Base-by-base conservation (phyloP, 176 grass and related monocot genomes). In the Themeda triandra region DNA sequence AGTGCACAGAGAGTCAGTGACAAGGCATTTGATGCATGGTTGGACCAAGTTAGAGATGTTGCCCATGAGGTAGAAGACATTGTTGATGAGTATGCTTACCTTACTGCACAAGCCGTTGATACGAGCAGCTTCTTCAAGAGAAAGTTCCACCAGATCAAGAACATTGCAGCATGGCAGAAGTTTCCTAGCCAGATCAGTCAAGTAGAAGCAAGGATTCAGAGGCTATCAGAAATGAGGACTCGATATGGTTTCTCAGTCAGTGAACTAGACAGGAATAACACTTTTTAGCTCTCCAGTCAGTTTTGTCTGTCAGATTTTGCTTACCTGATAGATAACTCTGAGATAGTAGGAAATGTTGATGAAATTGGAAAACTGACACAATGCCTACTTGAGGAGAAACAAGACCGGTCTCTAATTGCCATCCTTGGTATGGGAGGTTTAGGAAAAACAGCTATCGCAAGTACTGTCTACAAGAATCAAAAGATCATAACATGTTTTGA, bases 351-450 rank as follows among this genome's bases (percentile, higher is more conserved):
- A 13, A 41, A 63, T 37, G 8, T 1, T 6, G 71, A 76, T 46
- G 79, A 83, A 69, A 77, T 42, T 14, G 46, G 48, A 58, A 58
- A 21, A 30, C 30, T 88, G 39, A 44, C 15, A 33, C 10, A 66
- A 19, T 87, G 79, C n/a, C 51, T 81, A 14, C 33, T 44, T 37
- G 86, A 88, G 27, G 59, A 13, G 27, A 42, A 48, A 40, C 14
- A 73, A 77, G 69, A 66, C 14, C 86, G 63, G 12, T 12, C 24
- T 10, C 15, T 67, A 11, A 73, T 90, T 12, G 82, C 84, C 8
- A 90, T 87, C 7, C 68, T 31, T 10, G 89, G 84, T 5, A 90
- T 90, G 83, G 89, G 84, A 31, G 89, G 84, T 11, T 36, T 80
- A 75, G 88, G 88, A 4, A 90, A 90, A 72, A 87, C 88, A 29